Evolutionary conservation across 2,329 filamentous ascomycete species (phyloP).

Genomic region (Neonectria punicea): DNA sequence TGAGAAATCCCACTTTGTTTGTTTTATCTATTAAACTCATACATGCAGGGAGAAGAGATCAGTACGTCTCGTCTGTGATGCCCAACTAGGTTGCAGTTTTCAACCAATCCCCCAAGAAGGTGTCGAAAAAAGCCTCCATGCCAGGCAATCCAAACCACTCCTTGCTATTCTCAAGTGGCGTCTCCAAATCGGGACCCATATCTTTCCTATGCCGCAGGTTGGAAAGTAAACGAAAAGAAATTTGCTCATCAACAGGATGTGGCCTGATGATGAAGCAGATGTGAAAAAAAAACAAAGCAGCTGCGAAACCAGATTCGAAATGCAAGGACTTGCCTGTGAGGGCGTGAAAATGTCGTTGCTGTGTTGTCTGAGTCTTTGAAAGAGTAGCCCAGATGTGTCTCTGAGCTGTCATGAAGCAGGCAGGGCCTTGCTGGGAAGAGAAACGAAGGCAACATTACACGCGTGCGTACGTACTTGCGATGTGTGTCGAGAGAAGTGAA

Average conservation of each 20-base stretch:
- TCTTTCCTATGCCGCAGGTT: not conserved
- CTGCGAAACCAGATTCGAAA: not conserved
- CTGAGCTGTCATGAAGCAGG: not conserved
- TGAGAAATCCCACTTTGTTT: not conserved
- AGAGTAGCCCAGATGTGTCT: not conserved
- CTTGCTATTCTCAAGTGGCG: not conserved
- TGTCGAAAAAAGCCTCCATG: not conserved
- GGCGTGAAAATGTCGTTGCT: not conserved
- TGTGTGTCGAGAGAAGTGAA: not conserved
- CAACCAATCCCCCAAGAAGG: slow-evolving; percentile 5
- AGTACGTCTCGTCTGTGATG: slow-evolving; percentile 3
- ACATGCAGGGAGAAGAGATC: slow-evolving; percentile 5
- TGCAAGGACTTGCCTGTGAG: not conserved
- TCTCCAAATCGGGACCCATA: not conserved
- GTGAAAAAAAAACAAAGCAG: not conserved
- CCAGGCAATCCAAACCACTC: slow-evolving; percentile 7
- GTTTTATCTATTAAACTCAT: not conserved
- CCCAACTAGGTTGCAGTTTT: slow-evolving; percentile 4
- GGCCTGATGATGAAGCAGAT: not conserved
- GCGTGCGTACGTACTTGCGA: not conserved
- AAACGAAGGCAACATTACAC: not conserved
- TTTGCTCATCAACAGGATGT: not conserved
- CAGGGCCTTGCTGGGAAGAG: not conserved
- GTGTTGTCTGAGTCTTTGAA: not conserved
- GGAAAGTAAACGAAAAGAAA: not conserved